Evolutionary conservation across 2,329 filamentous ascomycete species (phyloP).

Genomic region (Trichoderma aggressivum): DNA sequence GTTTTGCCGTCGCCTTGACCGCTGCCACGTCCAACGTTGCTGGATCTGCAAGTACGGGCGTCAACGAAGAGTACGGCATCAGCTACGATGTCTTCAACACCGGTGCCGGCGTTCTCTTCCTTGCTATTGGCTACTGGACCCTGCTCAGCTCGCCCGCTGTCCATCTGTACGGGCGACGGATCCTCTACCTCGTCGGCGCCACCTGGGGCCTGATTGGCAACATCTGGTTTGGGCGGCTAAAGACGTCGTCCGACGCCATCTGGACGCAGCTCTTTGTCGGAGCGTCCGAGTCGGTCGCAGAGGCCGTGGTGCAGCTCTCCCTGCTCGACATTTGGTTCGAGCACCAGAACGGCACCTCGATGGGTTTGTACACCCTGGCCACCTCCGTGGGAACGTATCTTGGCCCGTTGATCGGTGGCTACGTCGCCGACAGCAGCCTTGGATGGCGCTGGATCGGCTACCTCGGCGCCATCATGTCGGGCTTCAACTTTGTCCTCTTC

Average conservation of each 20-base stretch:
- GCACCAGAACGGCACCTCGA: slow-evolving; percentile 52
- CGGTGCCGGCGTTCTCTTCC: slow-evolving; percentile 54
- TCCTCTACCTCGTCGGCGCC: slow-evolving; percentile 53
- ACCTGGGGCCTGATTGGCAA: slow-evolving; percentile 47
- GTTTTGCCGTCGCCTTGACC: slow-evolving; percentile 52
- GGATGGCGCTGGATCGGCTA: slow-evolving; percentile 57
- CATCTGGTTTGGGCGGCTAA: slow-evolving; percentile 50
- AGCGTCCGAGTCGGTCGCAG: slow-evolving; percentile 53
- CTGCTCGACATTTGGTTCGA: slow-evolving; percentile 57
- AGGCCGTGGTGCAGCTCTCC: slow-evolving; percentile 55
- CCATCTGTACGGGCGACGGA: slow-evolving; percentile 52
- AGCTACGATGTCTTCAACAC: slow-evolving; percentile 52
- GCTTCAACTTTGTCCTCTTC: slow-evolving; percentile 44
- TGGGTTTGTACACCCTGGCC: slow-evolving; percentile 54
- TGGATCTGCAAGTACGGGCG: slow-evolving; percentile 48
- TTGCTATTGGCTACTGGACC: slow-evolving; percentile 55
- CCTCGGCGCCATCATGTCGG: slow-evolving; percentile 48
- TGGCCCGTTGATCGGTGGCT: slow-evolving; percentile 51
- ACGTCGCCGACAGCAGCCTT: slow-evolving; percentile 44
- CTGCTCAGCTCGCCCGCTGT: slow-evolving; percentile 51
- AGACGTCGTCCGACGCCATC: slow-evolving; percentile 44
- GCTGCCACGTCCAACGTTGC: slow-evolving; percentile 56
- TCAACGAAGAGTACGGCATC: slow-evolving; percentile 49
- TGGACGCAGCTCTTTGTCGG: slow-evolving; percentile 57
- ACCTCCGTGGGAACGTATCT: slow-evolving; percentile 55